A percentile compares a stretch with the other conserved stretches of the same genome.
Conservation (phyloP, 176 grass and related monocot genomes). For the Neostapfia colusana region DNA sequence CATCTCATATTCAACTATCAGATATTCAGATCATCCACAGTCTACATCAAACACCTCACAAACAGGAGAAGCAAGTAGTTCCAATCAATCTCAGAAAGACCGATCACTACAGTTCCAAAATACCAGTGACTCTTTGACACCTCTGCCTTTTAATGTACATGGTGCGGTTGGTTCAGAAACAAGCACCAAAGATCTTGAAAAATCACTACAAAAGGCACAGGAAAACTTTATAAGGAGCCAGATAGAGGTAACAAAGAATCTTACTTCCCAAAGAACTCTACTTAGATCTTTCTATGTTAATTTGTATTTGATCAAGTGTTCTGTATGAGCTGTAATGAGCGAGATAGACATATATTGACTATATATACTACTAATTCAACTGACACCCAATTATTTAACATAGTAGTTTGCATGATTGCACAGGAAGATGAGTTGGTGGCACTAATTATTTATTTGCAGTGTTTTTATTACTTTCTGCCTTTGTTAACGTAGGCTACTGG, state of each 20-base stretch:
- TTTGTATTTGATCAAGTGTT: neutral
- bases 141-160: slow-evolving; percentile 28
- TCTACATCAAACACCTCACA: slow-evolving; percentile 35
- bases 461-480: neutral
- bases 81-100: slow-evolving; percentile 38
- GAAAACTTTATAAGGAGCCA: slow-evolving; percentile 54
- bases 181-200: slow-evolving; percentile 29
- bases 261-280: slow-evolving; percentile 6
- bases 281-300: slow-evolving; percentile 8
- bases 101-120: slow-evolving; percentile 18
- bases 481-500: neutral
- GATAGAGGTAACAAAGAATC: slow-evolving; percentile 53
- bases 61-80: slow-evolving; percentile 48
- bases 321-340: neutral
- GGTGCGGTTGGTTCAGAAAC: slow-evolving; percentile 23
- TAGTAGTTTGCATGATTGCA: slow-evolving; percentile 8
- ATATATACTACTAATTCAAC: too few relatives aligned
- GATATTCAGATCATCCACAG: slow-evolving; percentile 29
- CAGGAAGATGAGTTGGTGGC: neutral
- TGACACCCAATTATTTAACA: neutral
- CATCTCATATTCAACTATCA: slow-evolving; percentile 14
- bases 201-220: slow-evolving; percentile 46
- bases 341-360: neutral
- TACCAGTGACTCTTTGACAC: slow-evolving; percentile 3
- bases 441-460: neutral